Base-by-base conservation (phyloP, 345 rosid species). In the Linum tenue region DNA sequence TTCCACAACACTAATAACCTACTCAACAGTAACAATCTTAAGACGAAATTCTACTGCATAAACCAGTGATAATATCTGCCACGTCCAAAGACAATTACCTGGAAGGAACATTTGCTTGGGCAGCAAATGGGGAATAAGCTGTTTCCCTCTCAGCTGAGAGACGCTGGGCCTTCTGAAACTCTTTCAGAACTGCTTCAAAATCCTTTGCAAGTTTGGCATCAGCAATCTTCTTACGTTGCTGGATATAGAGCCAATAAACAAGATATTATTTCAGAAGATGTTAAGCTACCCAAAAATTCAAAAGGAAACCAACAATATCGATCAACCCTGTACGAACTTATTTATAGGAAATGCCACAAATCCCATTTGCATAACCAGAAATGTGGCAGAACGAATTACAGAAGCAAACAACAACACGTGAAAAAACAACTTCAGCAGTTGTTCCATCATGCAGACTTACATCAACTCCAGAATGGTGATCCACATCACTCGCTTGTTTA, bases 121-220 rank as follows among this genome's bases (percentile, higher is more conserved):
- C 86, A 82, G 80, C 83, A 55, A 83, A 85, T 17, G 96, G 90
- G 68, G 96, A 70, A 64, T 87, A 92, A 1, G 95, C 86, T 1
- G 88, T 95, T 87, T 95, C 99, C 70, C 96, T 84, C 81, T 88
- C 96, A 53, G 97, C 95, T 22, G 99, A 89, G n/a, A 94, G 87
- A 81, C 92, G 85, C 61, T 94, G 97, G 62, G 97, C 96, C 80
- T 94, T 94, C 80, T 88, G 99, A 79, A 90, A 94, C 82, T 94
- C 99, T 75, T 81, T 88, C 79, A 94, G 72, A 72, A 94, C 96
- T 35, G 87, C 81, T 80, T 94, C 92, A 76, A 94, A 91, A 77
- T 94, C 99, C 70, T 91, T 95, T 14, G 97, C 99, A 73, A 95
- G 96, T 79, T 94, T 94, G 67, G 96, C 97, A 76, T 94, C 96